Base-by-base conservation (phyloP, 73 alveolate species). In the Paramecium octaurelia region DNA sequence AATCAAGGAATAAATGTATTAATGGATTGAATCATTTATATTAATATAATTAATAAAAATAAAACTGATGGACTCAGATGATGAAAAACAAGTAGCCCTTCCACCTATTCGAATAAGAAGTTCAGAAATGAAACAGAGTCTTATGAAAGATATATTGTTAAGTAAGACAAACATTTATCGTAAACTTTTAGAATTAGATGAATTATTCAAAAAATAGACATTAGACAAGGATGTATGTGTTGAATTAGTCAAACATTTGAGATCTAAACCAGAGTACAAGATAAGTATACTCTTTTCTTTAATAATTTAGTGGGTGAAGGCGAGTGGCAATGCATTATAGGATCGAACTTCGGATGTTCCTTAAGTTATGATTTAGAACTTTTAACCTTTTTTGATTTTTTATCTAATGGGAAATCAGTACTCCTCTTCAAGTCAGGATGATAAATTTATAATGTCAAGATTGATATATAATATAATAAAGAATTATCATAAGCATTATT, bases 391-490 rank as follows among this genome's bases (percentile, higher is more conserved):
- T 89, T 89, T 89, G 94, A 89, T 73, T 89, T 40, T 20, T 73
- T 71, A 29, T 58, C 87, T 68, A 64, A 73, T 20, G 88, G 94
- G 77, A 89, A 89, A 89, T 89, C 94, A 16, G 76, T 89, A 70
- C 58, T 89, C 31, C 75, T 89, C 38, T 89, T 89, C 35, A 89
- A 89, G 91, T 89, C 94, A 58, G 94, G 94, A 58, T 89, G 94
- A 89, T 20, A 54, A n/a, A 54, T 16, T n/a, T 20, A 48, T 18
- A 54, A 54, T 18, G 21, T 54, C 34, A 54, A 54, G 34, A 54
- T 54, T 54, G 21, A 54, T 54, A 54, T 54, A 54, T 18, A 6
- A 16, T 16, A 16, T 7, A 54, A 54, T 54, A 16, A 18, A 54
- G 69, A 20, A 54, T 18, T 54, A 54, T 54, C 48, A 40, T 40